phyloP scores from a whole-genome alignment of 2,329 filamentous ascomycete species.

The Biscogniauxia mediterranea region DNA sequence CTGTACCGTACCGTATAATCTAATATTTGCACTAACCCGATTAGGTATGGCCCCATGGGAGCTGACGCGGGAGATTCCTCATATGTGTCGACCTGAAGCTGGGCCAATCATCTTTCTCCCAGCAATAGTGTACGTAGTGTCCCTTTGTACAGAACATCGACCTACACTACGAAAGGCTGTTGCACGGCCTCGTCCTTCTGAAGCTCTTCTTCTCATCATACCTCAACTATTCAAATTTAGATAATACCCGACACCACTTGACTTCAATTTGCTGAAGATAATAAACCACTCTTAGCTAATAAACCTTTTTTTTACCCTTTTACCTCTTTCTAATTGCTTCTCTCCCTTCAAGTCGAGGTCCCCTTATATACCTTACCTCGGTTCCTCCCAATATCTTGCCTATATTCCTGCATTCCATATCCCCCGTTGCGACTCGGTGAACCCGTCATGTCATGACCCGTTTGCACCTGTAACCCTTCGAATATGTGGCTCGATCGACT shows the following conservation, averaged over 20 bases:
- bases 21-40: slow-evolving; percentile 6
- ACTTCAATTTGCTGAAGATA: neutral
- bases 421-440: neutral
- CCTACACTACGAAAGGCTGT: slow-evolving; percentile 16
- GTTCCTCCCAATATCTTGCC: too few species aligned
- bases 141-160: neutral
- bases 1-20: neutral
- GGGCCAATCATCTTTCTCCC: slow-evolving; percentile 11
- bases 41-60: slow-evolving; percentile 7
- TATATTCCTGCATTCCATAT: neutral
- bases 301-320: neutral
- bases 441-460: slow-evolving; percentile 16
- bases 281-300: neutral
- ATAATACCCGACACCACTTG: neutral
- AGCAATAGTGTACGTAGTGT: neutral
- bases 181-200: slow-evolving; percentile 15
- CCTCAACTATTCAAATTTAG: neutral
- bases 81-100: slow-evolving; percentile 17
- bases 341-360: too few species aligned
- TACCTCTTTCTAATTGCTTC: neutral
- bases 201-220: neutral
- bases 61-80: slow-evolving; percentile 1
- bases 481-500: slow-evolving; percentile 91
- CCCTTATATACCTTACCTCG: too few species aligned
- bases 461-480: slow-evolving; percentile 14